These are phyloP conservation scores for Nasturtium officinale DNA, from an alignment of 345 rosid species.

Conservation along the genomic window DNA sequence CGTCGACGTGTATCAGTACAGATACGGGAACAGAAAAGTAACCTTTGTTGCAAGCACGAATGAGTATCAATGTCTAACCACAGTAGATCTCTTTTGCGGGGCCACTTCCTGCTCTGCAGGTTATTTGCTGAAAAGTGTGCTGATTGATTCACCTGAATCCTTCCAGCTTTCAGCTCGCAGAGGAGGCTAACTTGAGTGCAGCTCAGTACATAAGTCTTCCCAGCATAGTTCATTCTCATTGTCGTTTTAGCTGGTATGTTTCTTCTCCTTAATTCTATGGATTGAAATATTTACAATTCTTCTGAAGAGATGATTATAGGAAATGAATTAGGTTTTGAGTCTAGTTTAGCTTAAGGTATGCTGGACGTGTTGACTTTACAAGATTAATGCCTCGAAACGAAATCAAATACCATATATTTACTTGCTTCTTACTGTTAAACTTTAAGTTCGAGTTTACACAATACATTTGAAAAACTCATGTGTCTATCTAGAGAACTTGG, in stretches of 20 bases:
- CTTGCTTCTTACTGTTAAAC: slow-evolving; percentile 2
- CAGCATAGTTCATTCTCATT: neutral
- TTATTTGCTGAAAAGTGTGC: neutral
- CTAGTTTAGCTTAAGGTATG: slow-evolving; percentile 13
- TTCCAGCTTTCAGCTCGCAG: neutral
- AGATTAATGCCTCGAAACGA: slow-evolving; percentile 17
- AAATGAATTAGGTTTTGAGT: neutral
- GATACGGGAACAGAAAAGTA: neutral
- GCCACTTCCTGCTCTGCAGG: slow-evolving; percentile 16
- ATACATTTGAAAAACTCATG: slow-evolving; percentile 9
- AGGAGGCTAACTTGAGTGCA: slow-evolving; percentile 3
- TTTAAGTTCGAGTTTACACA: slow-evolving; percentile 7
- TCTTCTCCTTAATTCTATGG: neutral
- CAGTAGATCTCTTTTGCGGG: neutral
- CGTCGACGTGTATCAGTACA: neutral
- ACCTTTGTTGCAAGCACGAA: neutral
- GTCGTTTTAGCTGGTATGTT: slow-evolving; percentile 26
- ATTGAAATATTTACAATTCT: neutral
- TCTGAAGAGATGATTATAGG: neutral
- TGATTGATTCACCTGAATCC: neutral
- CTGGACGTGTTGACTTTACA: slow-evolving; percentile 20
- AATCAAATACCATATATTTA: neutral
- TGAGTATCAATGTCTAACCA: neutral
- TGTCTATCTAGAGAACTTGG: slow-evolving; percentile 31
- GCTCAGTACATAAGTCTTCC: neutral